Base-by-base conservation (phyloP, 148 eudicot species). In the Chenopodium album region DNA sequence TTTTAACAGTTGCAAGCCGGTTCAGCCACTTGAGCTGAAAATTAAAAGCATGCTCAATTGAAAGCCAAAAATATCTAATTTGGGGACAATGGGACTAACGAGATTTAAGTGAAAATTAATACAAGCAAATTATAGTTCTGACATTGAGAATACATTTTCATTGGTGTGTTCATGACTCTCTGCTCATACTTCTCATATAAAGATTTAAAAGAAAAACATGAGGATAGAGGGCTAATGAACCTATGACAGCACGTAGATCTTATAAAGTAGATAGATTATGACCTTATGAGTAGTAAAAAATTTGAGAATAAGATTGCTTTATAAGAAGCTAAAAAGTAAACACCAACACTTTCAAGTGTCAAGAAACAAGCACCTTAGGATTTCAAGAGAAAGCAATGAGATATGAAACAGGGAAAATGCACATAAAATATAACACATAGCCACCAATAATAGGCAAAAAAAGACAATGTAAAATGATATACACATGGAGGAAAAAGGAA, bases 11-110 rank as follows among this genome's bases (percentile, higher is more conserved):
- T 56, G 87, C 90, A 67, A 86, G 69, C 37, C 87, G 84, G 14
- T 80, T 88, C 85, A 88, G 46, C 90, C 88, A 86, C 78, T 86
- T 86, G n/a, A 88, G 83, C 90, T 88, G 88, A 65, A 84, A 66
- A 60, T 41, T n/a, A 66, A 11, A 41, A 2, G 22, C 64, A 69
- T 29, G 79, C 60, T 66, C 62, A 75, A 65, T 66, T 29, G 69
- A 48, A 79, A 54, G 23, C 47, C 26, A 52, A 73, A 22, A 47
- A 2, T 37, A 77, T 20, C 20, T 19, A 76, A 70, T 70, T 47
- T 22, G 70, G 0, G 29, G 9, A 17, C 20, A 46, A 69, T 32
- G 47, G 7, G 4, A 19, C 22, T 32, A 32, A 23, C 9, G 7
- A 23, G 28, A 32, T 32, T 5, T 9, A 28, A 10, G 71, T 12